Evolutionary conservation across 768 basidiomycete genomes (phyloP).

Genomic region (Boletellus ananas): DNA sequence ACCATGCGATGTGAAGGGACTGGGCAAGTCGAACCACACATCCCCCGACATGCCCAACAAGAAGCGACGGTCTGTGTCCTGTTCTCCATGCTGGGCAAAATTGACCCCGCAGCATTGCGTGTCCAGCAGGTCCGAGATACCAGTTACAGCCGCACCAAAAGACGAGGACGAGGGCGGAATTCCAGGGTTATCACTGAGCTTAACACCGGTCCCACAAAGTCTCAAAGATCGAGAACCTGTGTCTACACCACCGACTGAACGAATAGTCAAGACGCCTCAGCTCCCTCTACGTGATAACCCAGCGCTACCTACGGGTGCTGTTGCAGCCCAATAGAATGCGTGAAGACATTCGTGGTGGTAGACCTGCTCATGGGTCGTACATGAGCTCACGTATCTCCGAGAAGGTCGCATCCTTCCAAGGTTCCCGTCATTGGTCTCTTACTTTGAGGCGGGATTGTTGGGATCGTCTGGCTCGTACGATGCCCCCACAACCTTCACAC

Average conservation of each 20-base stretch:
- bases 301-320: conserved; percentile 46
- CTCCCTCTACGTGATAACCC: conserved; percentile 60
- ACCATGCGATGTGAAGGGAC: conserved; percentile 46
- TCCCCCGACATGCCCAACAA: conserved; percentile 76
- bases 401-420: neutral
- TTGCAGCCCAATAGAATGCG: conserved; percentile 29
- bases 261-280: conserved; percentile 55
- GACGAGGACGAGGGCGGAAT: conserved; percentile 39
- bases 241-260: conserved; percentile 36
- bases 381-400: neutral
- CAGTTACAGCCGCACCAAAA: conserved; percentile 23
- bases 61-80: conserved; percentile 68
- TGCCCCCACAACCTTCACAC: conserved; percentile 9
- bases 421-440: neutral
- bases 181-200: conserved; percentile 31
- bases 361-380: neutral
- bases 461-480: conserved; percentile 2
- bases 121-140: conserved; percentile 41
- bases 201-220: conserved; percentile 33
- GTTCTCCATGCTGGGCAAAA: conserved; percentile 6
- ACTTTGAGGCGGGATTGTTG: conserved; percentile 4
- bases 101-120: conserved; percentile 30
- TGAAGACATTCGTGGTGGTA: neutral
- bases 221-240: conserved; percentile 37
- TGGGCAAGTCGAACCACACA: conserved; percentile 56